These are phyloP conservation scores for Dictyostelium intermedium DNA, from an alignment of 78 protist genomes.

Conservation along the genomic window DNA sequence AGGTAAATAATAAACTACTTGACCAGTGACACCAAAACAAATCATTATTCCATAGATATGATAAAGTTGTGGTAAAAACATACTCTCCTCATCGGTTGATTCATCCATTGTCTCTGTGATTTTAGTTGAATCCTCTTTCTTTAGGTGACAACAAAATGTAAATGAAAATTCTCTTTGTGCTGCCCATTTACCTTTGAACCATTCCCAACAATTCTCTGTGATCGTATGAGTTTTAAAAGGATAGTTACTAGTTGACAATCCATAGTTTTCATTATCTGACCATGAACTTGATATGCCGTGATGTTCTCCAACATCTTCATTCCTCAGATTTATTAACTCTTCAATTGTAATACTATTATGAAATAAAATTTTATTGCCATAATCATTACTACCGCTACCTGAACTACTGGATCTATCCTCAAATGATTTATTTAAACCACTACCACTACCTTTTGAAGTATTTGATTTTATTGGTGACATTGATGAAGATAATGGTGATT, in stretches of 20 bases:
- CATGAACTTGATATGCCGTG: background rate
- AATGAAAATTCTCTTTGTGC: slow-evolving; percentile 43
- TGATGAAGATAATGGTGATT: background rate
- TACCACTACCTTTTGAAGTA: background rate
- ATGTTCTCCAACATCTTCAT: background rate
- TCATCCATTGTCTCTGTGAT: background rate
- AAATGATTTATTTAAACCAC: background rate
- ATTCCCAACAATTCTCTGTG: slow-evolving; percentile 15
- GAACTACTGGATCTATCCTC: background rate
- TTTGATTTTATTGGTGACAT: background rate
- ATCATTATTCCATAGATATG: background rate
- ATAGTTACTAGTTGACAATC: background rate
- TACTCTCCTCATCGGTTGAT: slow-evolving; percentile 28
- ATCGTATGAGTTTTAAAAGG: slow-evolving; percentile 30
- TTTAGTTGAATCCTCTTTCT: background rate
- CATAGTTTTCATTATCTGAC: slow-evolving; percentile 4
- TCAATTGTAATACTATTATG: background rate
- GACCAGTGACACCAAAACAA: background rate
- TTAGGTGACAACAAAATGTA: background rate
- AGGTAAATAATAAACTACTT: slow-evolving; percentile 4
- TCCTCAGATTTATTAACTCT: background rate
- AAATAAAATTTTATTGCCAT: background rate
- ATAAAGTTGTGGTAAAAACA: slow-evolving; percentile 20
- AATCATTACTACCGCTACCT: background rate
- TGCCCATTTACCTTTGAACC: slow-evolving; percentile 45